A percentile compares a stretch with the other conserved stretches of the same genome.
phyloP scores from a whole-genome alignment of 2,329 filamentous ascomycete species.

The Colletotrichum navitas region DNA sequence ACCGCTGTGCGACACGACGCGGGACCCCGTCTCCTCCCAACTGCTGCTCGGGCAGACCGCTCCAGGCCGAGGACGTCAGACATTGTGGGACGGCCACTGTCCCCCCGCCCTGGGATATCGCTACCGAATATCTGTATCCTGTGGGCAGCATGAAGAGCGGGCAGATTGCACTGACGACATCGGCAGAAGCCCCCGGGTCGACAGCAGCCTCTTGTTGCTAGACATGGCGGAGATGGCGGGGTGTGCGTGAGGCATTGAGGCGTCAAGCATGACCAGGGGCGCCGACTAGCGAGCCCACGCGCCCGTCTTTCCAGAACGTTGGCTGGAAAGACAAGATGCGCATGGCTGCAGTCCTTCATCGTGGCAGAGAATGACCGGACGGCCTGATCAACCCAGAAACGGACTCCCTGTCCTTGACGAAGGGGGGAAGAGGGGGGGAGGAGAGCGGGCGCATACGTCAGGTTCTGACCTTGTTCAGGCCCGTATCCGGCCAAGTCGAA shows the following conservation, averaged over 20 bases:
- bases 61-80: slow-evolving; percentile 8
- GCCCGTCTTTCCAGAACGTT: slow-evolving; percentile 13
- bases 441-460: slow-evolving; percentile 17
- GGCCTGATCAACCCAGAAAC: background rate
- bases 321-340: background rate
- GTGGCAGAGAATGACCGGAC: background rate
- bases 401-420: background rate
- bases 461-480: background rate
- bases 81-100: background rate
- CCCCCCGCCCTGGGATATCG: slow-evolving; percentile 6
- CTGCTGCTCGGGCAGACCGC: background rate
- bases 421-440: no score
- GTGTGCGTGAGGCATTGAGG: background rate
- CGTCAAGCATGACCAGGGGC: background rate
- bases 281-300: background rate
- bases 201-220: background rate
- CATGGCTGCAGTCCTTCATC: slow-evolving; percentile 6
- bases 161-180: slow-evolving; percentile 20
- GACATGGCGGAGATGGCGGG: background rate
- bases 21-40: background rate
- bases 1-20: background rate
- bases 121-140: slow-evolving; percentile 10
- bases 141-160: background rate
- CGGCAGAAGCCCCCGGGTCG: slow-evolving; percentile 11
- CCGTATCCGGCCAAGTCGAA: slow-evolving; percentile 1